phyloP scores from a whole-genome alignment of 106 monocot species.

The Phalaenopsis aphrodite region DNA sequence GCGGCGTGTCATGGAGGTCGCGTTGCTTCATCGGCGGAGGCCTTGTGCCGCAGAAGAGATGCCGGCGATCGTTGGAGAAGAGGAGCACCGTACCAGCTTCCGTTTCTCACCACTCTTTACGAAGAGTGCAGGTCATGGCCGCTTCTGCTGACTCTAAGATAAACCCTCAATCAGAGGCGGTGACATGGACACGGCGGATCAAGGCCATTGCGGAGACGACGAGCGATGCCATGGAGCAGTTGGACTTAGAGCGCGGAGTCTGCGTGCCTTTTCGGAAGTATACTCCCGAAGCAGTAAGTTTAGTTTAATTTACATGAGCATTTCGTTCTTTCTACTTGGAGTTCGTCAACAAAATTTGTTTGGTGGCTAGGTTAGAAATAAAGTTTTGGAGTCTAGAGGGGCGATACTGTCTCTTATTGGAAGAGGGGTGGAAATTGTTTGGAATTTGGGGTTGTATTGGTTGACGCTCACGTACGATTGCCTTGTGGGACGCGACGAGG shows the following conservation, averaged over 20 bases:
- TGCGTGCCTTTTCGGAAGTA: constrained; percentile 94
- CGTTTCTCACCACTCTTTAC: neutral
- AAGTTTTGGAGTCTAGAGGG: constrained; percentile 71
- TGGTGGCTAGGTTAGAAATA: constrained; percentile 50
- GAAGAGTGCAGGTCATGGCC: neutral
- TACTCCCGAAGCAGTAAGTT: constrained; percentile 55
- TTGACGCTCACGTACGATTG: constrained; percentile 79
- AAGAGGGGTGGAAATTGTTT: constrained; percentile 80
- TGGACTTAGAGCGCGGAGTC: constrained; percentile 96
- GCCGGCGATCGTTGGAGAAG: neutral
- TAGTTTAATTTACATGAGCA: neutral
- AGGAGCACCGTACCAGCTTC: neutral
- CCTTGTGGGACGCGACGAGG: constrained; percentile 81
- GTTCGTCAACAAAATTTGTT: neutral
- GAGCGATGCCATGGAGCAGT: constrained; percentile 79
- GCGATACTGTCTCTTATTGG: constrained; percentile 50
- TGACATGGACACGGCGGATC: neutral
- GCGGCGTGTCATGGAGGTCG: neutral
- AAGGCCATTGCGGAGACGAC: neutral
- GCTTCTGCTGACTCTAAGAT: constrained; percentile 2
- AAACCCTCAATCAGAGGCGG: neutral
- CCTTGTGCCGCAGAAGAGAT: neutral
- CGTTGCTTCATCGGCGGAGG: neutral
- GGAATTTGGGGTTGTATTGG: constrained; percentile 88
- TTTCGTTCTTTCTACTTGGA: neutral